phyloP scores from a whole-genome alignment of 2,329 filamentous ascomycete species.

The Botrytis sinoallii region DNA sequence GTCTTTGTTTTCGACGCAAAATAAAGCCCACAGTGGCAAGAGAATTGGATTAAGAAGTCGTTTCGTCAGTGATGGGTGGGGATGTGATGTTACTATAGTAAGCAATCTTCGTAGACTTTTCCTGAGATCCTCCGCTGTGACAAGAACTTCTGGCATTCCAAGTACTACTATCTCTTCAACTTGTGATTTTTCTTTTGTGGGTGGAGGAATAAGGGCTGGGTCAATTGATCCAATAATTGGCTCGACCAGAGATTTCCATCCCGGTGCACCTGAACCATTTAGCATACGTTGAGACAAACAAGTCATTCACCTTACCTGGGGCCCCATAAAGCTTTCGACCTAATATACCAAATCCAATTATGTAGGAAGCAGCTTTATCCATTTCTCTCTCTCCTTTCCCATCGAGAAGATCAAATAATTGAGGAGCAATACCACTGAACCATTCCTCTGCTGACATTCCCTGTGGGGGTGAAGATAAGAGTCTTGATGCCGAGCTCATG shows the following conservation, averaged over 20 bases:
- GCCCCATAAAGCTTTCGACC: constrained; percentile 62
- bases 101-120: constrained; percentile 53
- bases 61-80: constrained; percentile 62
- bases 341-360: constrained; percentile 65
- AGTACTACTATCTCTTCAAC: constrained; percentile 23
- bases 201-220: constrained; percentile 33
- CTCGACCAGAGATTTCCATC: constrained; percentile 60
- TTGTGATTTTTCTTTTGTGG: background rate
- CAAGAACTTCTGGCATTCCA: constrained; percentile 32
- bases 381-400: constrained; percentile 56
- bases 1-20: constrained; percentile 45
- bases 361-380: constrained; percentile 56
- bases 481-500: constrained; percentile 57
- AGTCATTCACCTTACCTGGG: constrained; percentile 47
- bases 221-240: constrained; percentile 55
- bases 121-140: constrained; percentile 48
- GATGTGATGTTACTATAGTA: constrained; percentile 58
- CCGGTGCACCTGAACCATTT: constrained; percentile 46
- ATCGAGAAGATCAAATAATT: constrained; percentile 61
- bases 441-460: constrained; percentile 54
- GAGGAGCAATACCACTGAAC: constrained; percentile 58
- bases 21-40: constrained; percentile 56
- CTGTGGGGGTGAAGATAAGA: constrained; percentile 59
- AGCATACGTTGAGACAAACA: constrained; percentile 19
- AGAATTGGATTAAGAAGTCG: constrained; percentile 58